Base-by-base conservation (phyloP, 345 rosid genomes). In the Corchorus capsularis region DNA sequence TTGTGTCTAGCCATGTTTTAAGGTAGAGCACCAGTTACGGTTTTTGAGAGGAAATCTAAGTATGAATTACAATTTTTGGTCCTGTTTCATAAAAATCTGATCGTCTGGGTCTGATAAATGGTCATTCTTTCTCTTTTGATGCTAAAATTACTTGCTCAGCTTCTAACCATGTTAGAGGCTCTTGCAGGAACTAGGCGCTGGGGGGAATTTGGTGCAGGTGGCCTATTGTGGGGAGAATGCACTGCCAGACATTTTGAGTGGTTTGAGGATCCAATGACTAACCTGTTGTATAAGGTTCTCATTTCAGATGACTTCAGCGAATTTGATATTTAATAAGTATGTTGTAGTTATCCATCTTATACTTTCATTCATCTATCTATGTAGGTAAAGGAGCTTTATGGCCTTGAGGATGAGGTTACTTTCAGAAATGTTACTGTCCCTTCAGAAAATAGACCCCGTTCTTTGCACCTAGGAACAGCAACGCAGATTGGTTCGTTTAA, bases 171-270 rank as follows among this genome's bases (percentile, higher is more conserved):
- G 37, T 9, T 47, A 32, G 57, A 73, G 46, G 56, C 47, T 81
- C 74, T 46, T 80, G 75, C 80, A 96, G 99, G 97, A 75, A 96
- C 98, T 15, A 89, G 87, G 63, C 89, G 92, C n/a, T 96, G 99
- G 99, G 97, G 98, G 82, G 99, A 93, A 83, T 96, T 84, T 77
- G 99, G 99, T 53, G 90, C 85, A 82, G 99, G 99, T 39, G 99
- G 98, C 75, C 78, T 96, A 66, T 83, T 96, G 78, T 96, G 99
- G 99, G 98, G 96, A 72, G 99, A 93, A 82, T 96, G 98, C 79
- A 85, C 54, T 79, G 81, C 86, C 68, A 85, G 93, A 71, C 86
- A 83, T 80, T 93, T 92, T 82, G 97, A 96, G 71, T 96, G 99
- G 99, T 85, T 96, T 85, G 94, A 91, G 78, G 97, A 89, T 85